Evolutionary conservation across 257 asterid genomes (phyloP), one percentile per base, ranked within the genome.

Genomic region (Cynanchum wilfordii): DNA sequence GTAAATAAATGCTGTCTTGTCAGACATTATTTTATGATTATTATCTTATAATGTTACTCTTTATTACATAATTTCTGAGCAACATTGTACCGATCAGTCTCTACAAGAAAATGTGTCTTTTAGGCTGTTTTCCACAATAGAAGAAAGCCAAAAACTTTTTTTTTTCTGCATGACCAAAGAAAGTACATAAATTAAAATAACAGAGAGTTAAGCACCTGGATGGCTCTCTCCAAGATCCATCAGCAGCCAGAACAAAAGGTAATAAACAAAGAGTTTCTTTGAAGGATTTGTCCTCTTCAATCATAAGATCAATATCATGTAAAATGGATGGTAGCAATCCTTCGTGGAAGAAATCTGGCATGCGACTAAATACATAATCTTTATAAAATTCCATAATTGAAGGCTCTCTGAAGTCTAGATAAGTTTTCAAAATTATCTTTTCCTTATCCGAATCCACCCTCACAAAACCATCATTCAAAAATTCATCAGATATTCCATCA

Each of bases 141-240:
- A 64, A 65, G 59, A 73, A 25, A 38, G 36, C 36, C 50, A 36
- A 50, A 69, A 51, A 30, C 17, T 62, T 12, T 27, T n/a, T 47
- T 58, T 45, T 47, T 29, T 42, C 17, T 22, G 45, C 55, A 13
- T 55, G 13, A 70, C 17, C 12, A 29, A 12, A 33, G 47, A n/a
- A 16, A 65, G 55, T 10, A 58, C 54, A 22, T 13, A 60, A 30
- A 49, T 13, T 29, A 60, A 38, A 30, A 66, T 45, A 66, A 51
- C 40, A 54, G n/a, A 51, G 45, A 69, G 78, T 77, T 65, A 84
- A 80, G 42, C 52, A 90, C 97, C 97, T 93, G 86, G 66, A 83
- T 72, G 98, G 96, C 82, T 90, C 96, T 79, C 79, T 88, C 98
- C 96, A 93, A 56, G 90, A 73, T 79, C 97, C 96, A 76, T 87